Conservation (phyloP, 345 rosid species). For the Streptanthus diversifolius region DNA sequence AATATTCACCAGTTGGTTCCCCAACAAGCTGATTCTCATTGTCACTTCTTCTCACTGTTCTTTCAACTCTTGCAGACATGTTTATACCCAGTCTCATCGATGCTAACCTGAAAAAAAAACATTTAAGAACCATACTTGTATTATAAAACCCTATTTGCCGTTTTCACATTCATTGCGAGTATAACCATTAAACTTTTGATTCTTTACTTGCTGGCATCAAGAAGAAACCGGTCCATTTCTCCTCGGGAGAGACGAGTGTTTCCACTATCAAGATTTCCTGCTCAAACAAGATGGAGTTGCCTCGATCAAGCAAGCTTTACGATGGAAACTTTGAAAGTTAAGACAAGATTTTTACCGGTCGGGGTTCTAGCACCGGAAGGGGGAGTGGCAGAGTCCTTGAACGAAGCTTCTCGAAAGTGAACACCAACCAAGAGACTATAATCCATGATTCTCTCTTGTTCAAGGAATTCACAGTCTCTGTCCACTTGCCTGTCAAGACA, state of each 20-base stretch:
- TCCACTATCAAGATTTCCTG: slow-evolving; percentile 50
- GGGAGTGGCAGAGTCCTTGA: slow-evolving; percentile 42
- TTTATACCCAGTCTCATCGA: slow-evolving; percentile 66
- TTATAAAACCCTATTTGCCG: neutral
- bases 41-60: slow-evolving; percentile 62
- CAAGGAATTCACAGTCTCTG: slow-evolving; percentile 89
- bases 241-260: slow-evolving; percentile 52
- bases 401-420: slow-evolving; percentile 66
- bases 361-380: slow-evolving; percentile 62
- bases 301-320: slow-evolving; percentile 23
- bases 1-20: slow-evolving; percentile 77
- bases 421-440: slow-evolving; percentile 88
- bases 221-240: slow-evolving; percentile 52
- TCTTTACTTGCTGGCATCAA: slow-evolving; percentile 64
- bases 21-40: slow-evolving; percentile 74
- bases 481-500: slow-evolving; percentile 73
- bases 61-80: slow-evolving; percentile 78
- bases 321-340: neutral
- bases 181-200: neutral
- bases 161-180: neutral
- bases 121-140: neutral
- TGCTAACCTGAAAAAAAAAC: slow-evolving; percentile 52
- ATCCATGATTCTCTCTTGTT: slow-evolving; percentile 95
- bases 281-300: slow-evolving; percentile 6
- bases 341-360: slow-evolving; percentile 45